A percentile compares a stretch with the other conserved stretches of the same genome.
Evolutionary conservation across 768 basidiomycete genomes (phyloP).

Genomic region (Lentinula raphanica): DNA sequence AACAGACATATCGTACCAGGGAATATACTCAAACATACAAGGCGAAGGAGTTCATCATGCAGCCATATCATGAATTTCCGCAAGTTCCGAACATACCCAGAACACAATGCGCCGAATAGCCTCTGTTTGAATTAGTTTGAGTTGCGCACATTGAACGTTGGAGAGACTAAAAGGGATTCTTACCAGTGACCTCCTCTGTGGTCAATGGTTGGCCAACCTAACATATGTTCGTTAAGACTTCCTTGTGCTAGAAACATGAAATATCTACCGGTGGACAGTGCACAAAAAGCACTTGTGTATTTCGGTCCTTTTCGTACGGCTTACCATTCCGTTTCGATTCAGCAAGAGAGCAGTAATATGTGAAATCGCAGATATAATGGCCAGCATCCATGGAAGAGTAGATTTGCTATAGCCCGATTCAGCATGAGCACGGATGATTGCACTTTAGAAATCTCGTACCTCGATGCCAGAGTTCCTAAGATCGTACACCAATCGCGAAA

Average conservation of each 20-base stretch:
- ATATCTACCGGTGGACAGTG: slow-evolving; percentile 58
- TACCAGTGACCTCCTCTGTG: slow-evolving; percentile 55
- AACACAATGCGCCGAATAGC: slow-evolving; percentile 56
- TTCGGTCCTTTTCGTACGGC: slow-evolving; percentile 35
- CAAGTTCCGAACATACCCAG: slow-evolving; percentile 35
- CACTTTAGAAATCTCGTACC: slow-evolving; percentile 24
- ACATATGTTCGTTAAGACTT: background rate
- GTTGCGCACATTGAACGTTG: background rate
- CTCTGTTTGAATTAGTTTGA: slow-evolving; percentile 22
- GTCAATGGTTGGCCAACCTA: slow-evolving; percentile 48
- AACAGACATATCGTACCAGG: no score
- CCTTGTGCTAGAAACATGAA: no score
- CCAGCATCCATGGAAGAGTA: slow-evolving; percentile 73
- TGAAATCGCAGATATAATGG: slow-evolving; percentile 72
- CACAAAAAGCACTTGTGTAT: slow-evolving; percentile 56
- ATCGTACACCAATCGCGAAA: slow-evolving; percentile 50
- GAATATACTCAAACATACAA: no score
- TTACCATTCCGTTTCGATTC: slow-evolving; percentile 53
- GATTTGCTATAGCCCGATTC: slow-evolving; percentile 43
- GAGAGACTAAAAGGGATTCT: background rate
- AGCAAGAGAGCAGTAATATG: slow-evolving; percentile 71
- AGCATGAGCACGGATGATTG: no score
- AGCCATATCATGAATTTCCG: slow-evolving; percentile 4
- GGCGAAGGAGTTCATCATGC: background rate
- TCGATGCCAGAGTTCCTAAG: slow-evolving; percentile 46